phyloP scores from a whole-genome alignment of 75 land plant genomes.

The Pinus albicaulis region DNA sequence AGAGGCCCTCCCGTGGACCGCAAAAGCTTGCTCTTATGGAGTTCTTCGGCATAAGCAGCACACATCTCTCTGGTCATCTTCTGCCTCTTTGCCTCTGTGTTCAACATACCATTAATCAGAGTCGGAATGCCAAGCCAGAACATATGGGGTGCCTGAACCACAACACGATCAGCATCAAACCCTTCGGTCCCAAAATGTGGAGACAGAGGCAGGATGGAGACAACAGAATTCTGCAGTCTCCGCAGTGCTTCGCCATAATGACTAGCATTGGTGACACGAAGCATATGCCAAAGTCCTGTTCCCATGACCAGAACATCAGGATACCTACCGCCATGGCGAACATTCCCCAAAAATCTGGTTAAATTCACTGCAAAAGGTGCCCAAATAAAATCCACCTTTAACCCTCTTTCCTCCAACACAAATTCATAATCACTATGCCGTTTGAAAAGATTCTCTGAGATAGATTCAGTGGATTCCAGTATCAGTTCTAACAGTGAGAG shows the following conservation, averaged over 20 bases:
- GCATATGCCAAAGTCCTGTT: conserved; percentile 94
- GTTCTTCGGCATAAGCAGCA: conserved; percentile 38
- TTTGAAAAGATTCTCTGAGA: conserved; percentile 61
- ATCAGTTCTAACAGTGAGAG: conserved; percentile 61
- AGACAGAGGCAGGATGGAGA: conserved; percentile 28
- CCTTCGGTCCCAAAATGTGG: conserved; percentile 1
- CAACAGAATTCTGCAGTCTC: conserved; percentile 24
- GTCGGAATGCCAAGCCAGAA: conserved; percentile 91
- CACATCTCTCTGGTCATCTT: conserved; percentile 44
- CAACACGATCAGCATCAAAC: conserved; percentile 5
- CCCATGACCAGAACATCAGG: conserved; percentile 88
- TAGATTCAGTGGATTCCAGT: conserved; percentile 23
- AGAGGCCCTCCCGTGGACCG: conserved; percentile 52
- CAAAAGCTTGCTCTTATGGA: conserved; percentile 50
- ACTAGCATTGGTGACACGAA: conserved; percentile 59
- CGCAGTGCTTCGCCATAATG: conserved; percentile 44
- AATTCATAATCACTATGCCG: conserved; percentile 67
- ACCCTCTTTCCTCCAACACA: conserved; percentile 28
- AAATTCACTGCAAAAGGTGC: conserved; percentile 79
- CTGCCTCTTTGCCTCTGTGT: conserved; percentile 64
- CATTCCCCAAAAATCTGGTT: conserved; percentile 10
- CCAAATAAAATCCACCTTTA: conserved; percentile 79
- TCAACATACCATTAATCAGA: conserved; percentile 60
- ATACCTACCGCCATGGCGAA: conserved; percentile 6
- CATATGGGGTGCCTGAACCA: conserved; percentile 50